Evolutionary conservation across 108 stramenopile species (phyloP), one percentile per base, ranked within the genome.

Genomic region (Fistulifera pelliculosa): DNA sequence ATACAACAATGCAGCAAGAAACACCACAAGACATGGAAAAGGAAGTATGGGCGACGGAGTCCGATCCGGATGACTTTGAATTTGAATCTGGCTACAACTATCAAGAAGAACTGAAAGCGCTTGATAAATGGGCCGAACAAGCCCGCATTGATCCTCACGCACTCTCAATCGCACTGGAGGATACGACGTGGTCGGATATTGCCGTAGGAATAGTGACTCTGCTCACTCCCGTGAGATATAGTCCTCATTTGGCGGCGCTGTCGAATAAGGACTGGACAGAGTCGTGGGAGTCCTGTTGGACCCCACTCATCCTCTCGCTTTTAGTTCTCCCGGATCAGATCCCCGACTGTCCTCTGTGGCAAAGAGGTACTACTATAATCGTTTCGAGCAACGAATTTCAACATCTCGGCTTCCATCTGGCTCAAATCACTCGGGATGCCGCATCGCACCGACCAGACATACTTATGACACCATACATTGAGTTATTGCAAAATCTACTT

Each of bases 31-130:
- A 60, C 27, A 18, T 12, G 16, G 19, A 38, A 27, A 21, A 54
- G 5, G 66, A 67, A 54, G 52, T 67, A 1, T 67, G 59, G 59
- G 66, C 66, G 13, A 58, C 47, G 24, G 59, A 67, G 54, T 67
- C 66, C 25, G 66, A 67, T 49, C 59, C 59, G 16, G 24, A 22
- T 40, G 66, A 67, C 53, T 67, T 49, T 48, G 66, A 49, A 13
- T 67, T 54, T 41, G 66, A 67, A n/a, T 67, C 66, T 0, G 59
- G 26, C 1, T 49, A 27, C 12, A 28, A 42, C 27, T 42, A 52
- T 21, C 26, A 44, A 44, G 18, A 43, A 21, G 18, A 44, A 42
- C 25, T 62, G 14, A 12, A 15, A 43, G 65, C 16, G 18, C n/a
- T 56, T 13, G 48, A 56, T n/a, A 54, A 54, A 13, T 62, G 52